Conservation (phyloP, 2,329 filamentous ascomycete species). For the Fusarium duplospermum region DNA sequence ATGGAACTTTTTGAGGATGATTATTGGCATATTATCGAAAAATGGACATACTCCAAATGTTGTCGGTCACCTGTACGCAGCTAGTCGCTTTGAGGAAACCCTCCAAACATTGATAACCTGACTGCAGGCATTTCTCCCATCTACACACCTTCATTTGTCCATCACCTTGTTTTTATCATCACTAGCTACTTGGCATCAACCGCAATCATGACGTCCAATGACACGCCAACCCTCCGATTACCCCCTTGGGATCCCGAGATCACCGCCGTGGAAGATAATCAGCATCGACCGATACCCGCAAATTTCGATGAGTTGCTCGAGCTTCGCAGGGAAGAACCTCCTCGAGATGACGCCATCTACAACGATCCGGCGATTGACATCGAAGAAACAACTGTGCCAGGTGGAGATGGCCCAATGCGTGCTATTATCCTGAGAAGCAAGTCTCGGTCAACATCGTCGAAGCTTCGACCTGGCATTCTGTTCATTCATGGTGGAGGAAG, state of each 20-base stretch:
- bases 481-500: conserved; percentile 20
- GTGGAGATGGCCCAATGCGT: background rate
- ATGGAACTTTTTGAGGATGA: background rate
- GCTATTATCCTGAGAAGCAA: background rate
- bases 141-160: background rate
- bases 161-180: background rate
- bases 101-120: background rate
- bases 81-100: background rate
- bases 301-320: background rate
- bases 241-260: conserved; percentile 12
- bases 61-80: background rate
- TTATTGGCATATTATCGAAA: background rate
- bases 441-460: background rate
- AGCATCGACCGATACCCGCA: conserved; percentile 8
- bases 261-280: conserved; percentile 2
- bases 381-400: background rate
- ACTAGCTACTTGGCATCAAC: background rate
- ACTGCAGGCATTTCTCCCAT: background rate
- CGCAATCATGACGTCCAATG: background rate
- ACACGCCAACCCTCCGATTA: background rate
- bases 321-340: conserved; percentile 7
- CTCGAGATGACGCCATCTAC: conserved; percentile 3
- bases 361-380: conserved; percentile 4
- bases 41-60: background rate
- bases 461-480: background rate